Conservation (phyloP, 2,329 filamentous ascomycete genomes). For the Chaetomium olivaceum region DNA sequence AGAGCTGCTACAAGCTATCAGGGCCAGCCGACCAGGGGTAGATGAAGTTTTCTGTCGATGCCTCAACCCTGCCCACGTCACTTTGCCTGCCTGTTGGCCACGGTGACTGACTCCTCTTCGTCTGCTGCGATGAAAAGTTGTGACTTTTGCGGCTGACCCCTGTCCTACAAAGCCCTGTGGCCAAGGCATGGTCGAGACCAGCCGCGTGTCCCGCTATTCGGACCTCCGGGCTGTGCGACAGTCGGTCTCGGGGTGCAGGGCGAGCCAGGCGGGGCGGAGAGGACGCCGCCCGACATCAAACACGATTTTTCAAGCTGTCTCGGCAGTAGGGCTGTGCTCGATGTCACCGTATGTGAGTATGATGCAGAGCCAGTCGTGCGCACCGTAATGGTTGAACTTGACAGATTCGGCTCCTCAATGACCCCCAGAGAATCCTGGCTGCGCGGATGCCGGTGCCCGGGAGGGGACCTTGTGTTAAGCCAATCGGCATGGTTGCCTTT, state of each 20-base stretch:
- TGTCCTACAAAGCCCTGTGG: neutral
- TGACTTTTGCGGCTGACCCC: neutral
- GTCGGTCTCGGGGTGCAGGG: neutral
- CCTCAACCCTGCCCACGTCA: neutral
- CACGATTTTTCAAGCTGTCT: neutral
- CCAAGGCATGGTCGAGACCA: neutral
- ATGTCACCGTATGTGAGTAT: too few relatives aligned
- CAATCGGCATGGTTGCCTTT: conserved; percentile 1
- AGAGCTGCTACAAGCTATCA: neutral
- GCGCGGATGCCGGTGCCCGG: neutral
- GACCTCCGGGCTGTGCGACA: neutral
- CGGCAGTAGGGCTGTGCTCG: neutral
- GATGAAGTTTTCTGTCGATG: neutral
- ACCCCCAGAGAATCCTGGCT: neutral
- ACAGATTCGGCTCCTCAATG: neutral
- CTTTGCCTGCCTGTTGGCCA: neutral
- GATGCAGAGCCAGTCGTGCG: neutral
- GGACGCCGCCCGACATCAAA: neutral
- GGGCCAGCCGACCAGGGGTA: neutral
- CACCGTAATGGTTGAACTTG: neutral
- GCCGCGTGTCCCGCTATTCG: neutral
- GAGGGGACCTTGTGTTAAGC: neutral
- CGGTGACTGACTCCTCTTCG: neutral
- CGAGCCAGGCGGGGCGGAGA: neutral
- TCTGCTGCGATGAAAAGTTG: neutral